Evolutionary conservation across 140 eudicot species (phyloP), one percentile per base, ranked within the genome.

Genomic region (Erigeron philadelphicus): DNA sequence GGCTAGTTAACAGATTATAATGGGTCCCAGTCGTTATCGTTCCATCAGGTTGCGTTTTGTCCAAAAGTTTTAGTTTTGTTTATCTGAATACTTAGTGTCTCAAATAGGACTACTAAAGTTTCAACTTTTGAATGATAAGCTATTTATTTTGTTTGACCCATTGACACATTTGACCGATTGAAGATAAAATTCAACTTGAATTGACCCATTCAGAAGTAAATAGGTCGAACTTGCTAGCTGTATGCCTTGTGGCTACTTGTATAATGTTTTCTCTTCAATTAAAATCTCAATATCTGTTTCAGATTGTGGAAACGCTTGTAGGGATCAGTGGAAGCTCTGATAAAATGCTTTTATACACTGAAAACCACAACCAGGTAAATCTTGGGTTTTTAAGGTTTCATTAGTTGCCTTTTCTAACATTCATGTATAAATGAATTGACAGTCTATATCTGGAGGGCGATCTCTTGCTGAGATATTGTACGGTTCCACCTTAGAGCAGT

Each of bases 331-430:
- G 53, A 23, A 76, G 75, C 80, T 75, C 90, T 0, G 81, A 84
- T 83, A 93, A 93, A 78, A 93, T 93, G 98, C 86, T 93, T 73
- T 68, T 86, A 64, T 93, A 85, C 64, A 84, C 96, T 25, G 98
- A 93, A 84, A 93, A 93, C 80, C 98, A 89, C 90, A 89, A 80
- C 79, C 98, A 93, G 96, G 98, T 89, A 50, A 75, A 65, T 67
- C 40, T 40, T 6, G 21, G 21, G 48, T 47, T 54, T 21, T 44
- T 18, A 21, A 11, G 19, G 13, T 31, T n/a, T 12, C 10, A 11
- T 43, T 71, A 6, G 19, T 25, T 73, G 3, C 8, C 62, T 31
- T 55, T 10, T 25, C 5, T 67, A 6, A 52, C 57, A 41, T 16
- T 63, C 15, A 23, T 61, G 56, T 67, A 38, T 47, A 25, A 55